Percentiles rank a stretch among this genome's conserved stretches.
These are phyloP conservation scores for Backusella macrospora DNA, from an alignment of 192 early-diverging fungal species.

Conservation along the genomic window DNA sequence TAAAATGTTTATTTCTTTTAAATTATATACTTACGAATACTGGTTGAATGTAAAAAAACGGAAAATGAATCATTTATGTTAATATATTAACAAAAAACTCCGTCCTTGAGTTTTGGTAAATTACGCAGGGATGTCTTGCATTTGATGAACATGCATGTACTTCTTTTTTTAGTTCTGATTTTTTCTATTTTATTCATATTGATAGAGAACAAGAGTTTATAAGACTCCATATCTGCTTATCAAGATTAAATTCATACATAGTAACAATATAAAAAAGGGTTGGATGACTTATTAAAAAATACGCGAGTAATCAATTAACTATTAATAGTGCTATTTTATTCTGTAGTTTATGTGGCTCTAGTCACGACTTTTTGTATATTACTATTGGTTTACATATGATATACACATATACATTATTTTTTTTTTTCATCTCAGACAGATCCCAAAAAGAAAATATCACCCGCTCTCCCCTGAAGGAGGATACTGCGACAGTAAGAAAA, in stretches of 20 bases:
- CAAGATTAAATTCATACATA: no score
- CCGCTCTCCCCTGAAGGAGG: background rate
- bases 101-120: background rate
- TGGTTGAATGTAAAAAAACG: background rate
- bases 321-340: no score
- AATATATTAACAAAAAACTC: background rate
- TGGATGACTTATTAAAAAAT: no score
- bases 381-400: background rate
- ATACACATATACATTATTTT: background rate
- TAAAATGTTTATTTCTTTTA: background rate
- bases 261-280: no score
- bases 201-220: background rate
- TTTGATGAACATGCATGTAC: background rate
- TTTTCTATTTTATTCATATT: background rate
- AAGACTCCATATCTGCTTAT: no score
- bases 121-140: background rate
- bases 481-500: background rate
- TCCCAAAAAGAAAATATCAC: background rate
- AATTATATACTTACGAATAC: slow-evolving; percentile 1
- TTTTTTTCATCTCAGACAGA: slow-evolving; percentile 2
- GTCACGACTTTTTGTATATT: background rate
- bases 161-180: background rate
- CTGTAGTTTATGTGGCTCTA: no score
- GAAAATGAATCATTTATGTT: background rate
- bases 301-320: no score